Evolutionary conservation across 2,329 filamentous ascomycete genomes (phyloP).

Genomic region (Colletotrichum lentis): DNA sequence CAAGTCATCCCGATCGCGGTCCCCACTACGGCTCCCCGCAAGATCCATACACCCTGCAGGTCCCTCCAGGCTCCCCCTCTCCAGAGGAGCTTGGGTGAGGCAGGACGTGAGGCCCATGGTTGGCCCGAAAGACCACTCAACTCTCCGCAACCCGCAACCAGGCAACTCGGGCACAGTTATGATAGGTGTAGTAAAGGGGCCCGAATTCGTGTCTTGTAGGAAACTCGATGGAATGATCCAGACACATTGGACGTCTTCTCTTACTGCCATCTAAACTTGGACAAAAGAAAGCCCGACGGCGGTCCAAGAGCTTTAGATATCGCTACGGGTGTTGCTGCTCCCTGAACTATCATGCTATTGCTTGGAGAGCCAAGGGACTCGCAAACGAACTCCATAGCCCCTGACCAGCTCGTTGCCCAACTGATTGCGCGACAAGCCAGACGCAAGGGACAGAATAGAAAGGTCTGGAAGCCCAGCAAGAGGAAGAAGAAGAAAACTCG

Average conservation of each 20-base stretch:
- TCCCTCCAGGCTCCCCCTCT: neutral
- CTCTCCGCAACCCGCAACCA: neutral
- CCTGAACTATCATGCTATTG: neutral
- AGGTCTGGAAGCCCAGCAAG: neutral
- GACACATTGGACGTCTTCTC: too few species aligned
- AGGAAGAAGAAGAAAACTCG: neutral
- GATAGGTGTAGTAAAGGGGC: too few species aligned
- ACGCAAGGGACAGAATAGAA: neutral
- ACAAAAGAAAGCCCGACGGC: neutral
- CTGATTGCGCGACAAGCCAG: neutral
- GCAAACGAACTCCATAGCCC: neutral
- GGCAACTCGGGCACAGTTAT: too few species aligned
- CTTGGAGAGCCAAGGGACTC: neutral
- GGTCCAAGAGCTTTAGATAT: neutral
- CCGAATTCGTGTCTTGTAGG: too few species aligned
- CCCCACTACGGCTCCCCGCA: conserved; percentile 17
- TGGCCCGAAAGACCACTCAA: neutral
- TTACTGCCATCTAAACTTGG: neutral
- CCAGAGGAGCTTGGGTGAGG: neutral
- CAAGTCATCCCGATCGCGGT: conserved; percentile 4
- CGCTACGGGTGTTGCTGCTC: neutral
- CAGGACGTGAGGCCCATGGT: neutral
- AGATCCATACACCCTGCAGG: conserved; percentile 23
- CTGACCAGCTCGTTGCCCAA: neutral
- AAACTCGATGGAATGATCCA: too few species aligned